Conservation (phyloP, 768 basidiomycete genomes). For the Mycena galericulata region DNA sequence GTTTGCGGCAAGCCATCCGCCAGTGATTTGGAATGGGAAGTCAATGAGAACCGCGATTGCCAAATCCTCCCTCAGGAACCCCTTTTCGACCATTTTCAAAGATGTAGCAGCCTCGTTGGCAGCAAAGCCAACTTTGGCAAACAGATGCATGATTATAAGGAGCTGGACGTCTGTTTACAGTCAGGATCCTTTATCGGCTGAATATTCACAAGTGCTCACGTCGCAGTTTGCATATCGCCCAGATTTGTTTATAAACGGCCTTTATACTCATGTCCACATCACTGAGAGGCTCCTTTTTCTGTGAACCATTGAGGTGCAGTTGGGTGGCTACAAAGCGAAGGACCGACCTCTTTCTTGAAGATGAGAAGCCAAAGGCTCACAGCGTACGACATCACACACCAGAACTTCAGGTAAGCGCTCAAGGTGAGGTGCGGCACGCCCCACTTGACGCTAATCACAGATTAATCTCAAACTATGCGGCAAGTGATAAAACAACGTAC, state of each 20-base stretch:
- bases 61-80: conserved; percentile 93
- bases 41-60: conserved; percentile 96
- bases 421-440: conserved; percentile 80
- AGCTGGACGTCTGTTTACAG: conserved; percentile 84
- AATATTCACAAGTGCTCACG: conserved; percentile 62
- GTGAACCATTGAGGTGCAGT: conserved; percentile 2
- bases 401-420: conserved; percentile 86
- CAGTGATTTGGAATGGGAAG: conserved; percentile 96
- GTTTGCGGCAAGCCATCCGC: conserved; percentile 93
- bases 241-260: conserved; percentile 94
- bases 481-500: conserved; percentile 58
- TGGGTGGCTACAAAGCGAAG: neutral
- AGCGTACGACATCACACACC: conserved; percentile 81
- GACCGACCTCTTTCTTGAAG: conserved; percentile 88
- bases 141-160: conserved; percentile 86
- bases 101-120: conserved; percentile 93
- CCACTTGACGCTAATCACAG: conserved; percentile 70
- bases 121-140: conserved; percentile 95
- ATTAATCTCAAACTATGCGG: conserved; percentile 2
- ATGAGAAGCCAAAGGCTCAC: conserved; percentile 92
- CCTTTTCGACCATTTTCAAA: conserved; percentile 97
- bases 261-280: conserved; percentile 91
- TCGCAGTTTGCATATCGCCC: conserved; percentile 90
- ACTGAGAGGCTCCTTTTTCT: conserved; percentile 82
- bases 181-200: conserved; percentile 9